Conservation (phyloP, 2,329 filamentous ascomycete genomes). For the Endothia cerciana region DNA sequence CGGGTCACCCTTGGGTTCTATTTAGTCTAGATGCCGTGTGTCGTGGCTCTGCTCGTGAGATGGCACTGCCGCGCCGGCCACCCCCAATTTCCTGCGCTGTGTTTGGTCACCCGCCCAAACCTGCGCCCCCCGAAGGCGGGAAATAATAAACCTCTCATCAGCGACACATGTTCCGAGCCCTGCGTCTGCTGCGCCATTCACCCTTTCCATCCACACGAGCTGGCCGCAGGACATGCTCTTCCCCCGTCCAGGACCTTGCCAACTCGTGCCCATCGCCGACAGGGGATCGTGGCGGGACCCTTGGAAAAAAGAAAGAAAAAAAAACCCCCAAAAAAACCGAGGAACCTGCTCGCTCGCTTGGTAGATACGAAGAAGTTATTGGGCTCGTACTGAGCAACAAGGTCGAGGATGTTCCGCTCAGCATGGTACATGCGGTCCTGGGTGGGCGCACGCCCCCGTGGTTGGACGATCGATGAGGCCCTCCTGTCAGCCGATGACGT, state of each 20-base stretch:
- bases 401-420: no score
- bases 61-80: slow-evolving; percentile 25
- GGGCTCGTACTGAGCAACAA: no score
- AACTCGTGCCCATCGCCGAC: slow-evolving; percentile 20
- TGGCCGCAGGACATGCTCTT: slow-evolving; percentile 5
- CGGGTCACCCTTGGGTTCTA: not conserved
- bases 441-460: no score
- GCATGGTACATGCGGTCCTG: not conserved
- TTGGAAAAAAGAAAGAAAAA: not conserved
- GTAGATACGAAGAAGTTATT: no score
- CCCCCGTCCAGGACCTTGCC: no score
- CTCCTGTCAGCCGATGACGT: slow-evolving; percentile 27
- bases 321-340: no score
- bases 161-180: no score
- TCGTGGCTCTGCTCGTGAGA: slow-evolving; percentile 14
- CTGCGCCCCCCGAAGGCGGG: slow-evolving; percentile 24
- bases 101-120: slow-evolving; percentile 25
- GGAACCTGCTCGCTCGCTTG: not conserved
- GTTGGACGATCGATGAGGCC: slow-evolving; percentile 18
- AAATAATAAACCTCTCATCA: no score
- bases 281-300: slow-evolving; percentile 17
- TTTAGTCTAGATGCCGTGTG: slow-evolving; percentile 5
- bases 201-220: no score
- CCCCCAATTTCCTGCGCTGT: slow-evolving; percentile 8
- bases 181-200: no score